Evolutionary conservation across 208 protist species (phyloP), one percentile per base, ranked within the genome.

Genomic region (Acanthamoeba sp.): DNA sequence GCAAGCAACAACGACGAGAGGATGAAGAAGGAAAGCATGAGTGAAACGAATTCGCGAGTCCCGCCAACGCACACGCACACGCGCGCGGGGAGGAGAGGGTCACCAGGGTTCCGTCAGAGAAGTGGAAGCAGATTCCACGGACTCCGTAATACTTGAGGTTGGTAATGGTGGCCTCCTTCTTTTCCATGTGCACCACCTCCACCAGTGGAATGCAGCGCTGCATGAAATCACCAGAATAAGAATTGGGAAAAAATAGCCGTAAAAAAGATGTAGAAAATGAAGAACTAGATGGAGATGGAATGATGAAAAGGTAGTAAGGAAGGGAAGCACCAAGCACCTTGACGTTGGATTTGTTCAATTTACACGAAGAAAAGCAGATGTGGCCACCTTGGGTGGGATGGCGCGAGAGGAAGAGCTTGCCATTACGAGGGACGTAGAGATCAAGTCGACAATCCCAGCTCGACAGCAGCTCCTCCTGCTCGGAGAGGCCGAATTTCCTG

Each of bases 111-210:
- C 78, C 78, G 32, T 87, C 78, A 27, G 38, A 10, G 32, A 87
- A 87, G 50, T 87, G 78, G 52, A 62, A 87, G 38, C 45, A 50
- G 38, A 87, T 55, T 16, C 78, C 78, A 10, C 78, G 78, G 6
- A 87, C 78, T 10, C 78, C 78, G 50, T 87, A 87, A 34, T 87
- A 87, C 78, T 87, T 87, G 27, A 87, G 78, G 40, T 87, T 87
- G 40, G 78, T 87, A n/a, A 87, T 87, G 78, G 78, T 87, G 32
- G 78, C 78, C 78, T 87, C 78, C 50, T 87, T 87, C 34, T 87
- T 87, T 20, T 87, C 78, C 78, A 87, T 87, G 38, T 87, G n/a
- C 50, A 59, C 78, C 20, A 87, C 78, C n/a, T 87, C 78, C 2
- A 24, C 78, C 38, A 87, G 78, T 7, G 78, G 78, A 87, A 87